Base-by-base conservation (phyloP, 148 eudicot genomes). In the Bassia scoparia region DNA sequence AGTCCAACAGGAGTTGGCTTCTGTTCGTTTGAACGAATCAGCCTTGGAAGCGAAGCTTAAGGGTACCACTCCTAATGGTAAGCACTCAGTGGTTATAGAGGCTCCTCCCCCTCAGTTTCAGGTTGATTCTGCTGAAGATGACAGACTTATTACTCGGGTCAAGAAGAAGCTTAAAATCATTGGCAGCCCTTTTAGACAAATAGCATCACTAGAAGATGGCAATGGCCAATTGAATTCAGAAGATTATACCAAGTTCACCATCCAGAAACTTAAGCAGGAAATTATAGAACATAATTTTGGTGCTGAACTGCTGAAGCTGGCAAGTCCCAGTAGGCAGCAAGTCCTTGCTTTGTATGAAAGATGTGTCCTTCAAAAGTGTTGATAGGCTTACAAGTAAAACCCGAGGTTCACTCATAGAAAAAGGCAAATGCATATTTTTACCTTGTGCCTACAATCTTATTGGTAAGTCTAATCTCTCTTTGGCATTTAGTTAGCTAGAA, bases 191-290 rank as follows among this genome's bases (percentile, higher is more conserved):
- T 74, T 83, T 37, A 82, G 84, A 80, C 61, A 62, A 65, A 27
- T 72, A 71, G 43, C 81, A 26, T 67, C 84, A 52, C 72, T 84
- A 3, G 97, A 87, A 10, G 78, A 77, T 41, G 78, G 56, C 24
- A 84, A 86, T 75, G 86, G 78, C 71, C 85, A 84, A 65, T 83
- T 76, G 11, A 77, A 68, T 38, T 56, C 81, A 7, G 91, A 84
- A 83, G 97, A 96, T 67, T 82, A 96, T 74, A 89, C 87, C 0
- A 88, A 82, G 86, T 90, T 96, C 65, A 88, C 91, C 1, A 64
- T 96, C 41, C 86, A 75, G 82, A 87, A 81, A 80, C 90, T 96
- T n/a, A 92, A 83, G 83, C 90, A 87, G 71, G 96, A 92, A 84
- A 89, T 96, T 30, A 88, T 94, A 2, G 86, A 83, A 33, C 92